These are phyloP conservation scores for Noccaea caerulescens DNA, from an alignment of 345 rosid species.

Conservation along the genomic window DNA sequence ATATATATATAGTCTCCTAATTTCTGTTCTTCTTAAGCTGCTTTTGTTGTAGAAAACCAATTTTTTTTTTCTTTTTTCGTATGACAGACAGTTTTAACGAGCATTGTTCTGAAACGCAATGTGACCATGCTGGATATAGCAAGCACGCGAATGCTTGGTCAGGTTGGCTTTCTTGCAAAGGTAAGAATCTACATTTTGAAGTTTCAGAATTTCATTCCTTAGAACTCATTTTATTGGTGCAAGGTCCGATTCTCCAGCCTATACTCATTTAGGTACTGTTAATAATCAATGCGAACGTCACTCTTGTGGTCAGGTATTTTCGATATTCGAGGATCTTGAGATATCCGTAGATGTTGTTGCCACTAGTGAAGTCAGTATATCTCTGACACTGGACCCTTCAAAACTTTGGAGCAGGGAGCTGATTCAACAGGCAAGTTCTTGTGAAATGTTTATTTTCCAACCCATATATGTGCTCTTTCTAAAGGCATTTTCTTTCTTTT, in stretches of 20 bases:
- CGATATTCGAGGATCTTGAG: conserved; percentile 93
- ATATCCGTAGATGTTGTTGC: conserved; percentile 99
- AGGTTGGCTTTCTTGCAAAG: conserved; percentile 97
- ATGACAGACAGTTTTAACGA: conserved; percentile 88
- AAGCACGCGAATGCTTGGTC: conserved; percentile 99
- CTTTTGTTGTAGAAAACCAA: conserved; percentile 8
- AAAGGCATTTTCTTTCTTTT: neutral
- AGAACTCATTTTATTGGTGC: neutral
- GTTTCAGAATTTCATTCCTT: conserved; percentile 2
- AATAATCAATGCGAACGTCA: conserved; percentile 6
- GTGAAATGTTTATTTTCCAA: conserved; percentile 15
- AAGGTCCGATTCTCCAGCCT: conserved; percentile 14
- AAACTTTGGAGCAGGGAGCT: conserved; percentile 98
- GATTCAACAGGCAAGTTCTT: conserved; percentile 89
- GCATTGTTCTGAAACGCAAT: conserved; percentile 95
- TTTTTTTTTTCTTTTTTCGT: conserved; percentile 25
- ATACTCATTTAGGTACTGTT: neutral
- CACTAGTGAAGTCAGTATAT: conserved; percentile 99
- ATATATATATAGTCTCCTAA: conserved; percentile 22
- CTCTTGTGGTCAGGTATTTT: conserved; percentile 68
- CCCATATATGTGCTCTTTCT: neutral
- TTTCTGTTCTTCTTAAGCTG: conserved; percentile 4
- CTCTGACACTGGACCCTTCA: conserved; percentile 94
- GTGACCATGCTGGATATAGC: conserved; percentile 98
- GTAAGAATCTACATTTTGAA: conserved; percentile 45